A percentile compares a stretch with the other conserved stretches of the same genome.
Evolutionary conservation across 305 asterid species (phyloP).

Genomic region (Salvia sclarea): DNA sequence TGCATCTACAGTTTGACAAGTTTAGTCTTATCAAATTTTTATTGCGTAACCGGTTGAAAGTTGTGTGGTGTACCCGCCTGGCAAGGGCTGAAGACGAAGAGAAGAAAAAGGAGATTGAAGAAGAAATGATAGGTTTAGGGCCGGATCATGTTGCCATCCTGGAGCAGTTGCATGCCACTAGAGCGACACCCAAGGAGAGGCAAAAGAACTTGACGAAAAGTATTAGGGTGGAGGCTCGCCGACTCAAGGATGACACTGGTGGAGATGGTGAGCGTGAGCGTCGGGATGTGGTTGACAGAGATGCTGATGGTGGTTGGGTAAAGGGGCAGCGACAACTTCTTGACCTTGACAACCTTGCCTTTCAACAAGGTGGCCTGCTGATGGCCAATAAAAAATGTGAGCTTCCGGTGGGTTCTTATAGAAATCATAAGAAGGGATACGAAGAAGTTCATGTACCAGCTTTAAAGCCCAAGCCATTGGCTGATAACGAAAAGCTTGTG

Average conservation of each 20-base stretch:
- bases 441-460: slow-evolving; percentile 97
- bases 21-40: slow-evolving; percentile 75
- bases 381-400: slow-evolving; percentile 80
- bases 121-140: slow-evolving; percentile 81
- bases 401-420: slow-evolving; percentile 70
- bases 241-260: slow-evolving; percentile 64
- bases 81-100: slow-evolving; percentile 96
- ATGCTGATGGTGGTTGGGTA: slow-evolving; percentile 81
- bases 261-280: slow-evolving; percentile 65
- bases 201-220: slow-evolving; percentile 86
- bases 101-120: slow-evolving; percentile 73
- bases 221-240: slow-evolving; percentile 89
- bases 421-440: slow-evolving; percentile 71
- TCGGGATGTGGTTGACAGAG: slow-evolving; percentile 60
- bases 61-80: slow-evolving; percentile 91
- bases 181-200: slow-evolving; percentile 91
- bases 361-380: slow-evolving; percentile 76
- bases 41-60: slow-evolving; percentile 77
- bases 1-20: slow-evolving; percentile 81
- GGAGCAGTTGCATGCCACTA: slow-evolving; percentile 93
- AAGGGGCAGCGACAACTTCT: slow-evolving; percentile 80
- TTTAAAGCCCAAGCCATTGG: slow-evolving; percentile 71
- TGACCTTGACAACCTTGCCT: slow-evolving; percentile 77
- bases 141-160: slow-evolving; percentile 68
- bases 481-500: slow-evolving; percentile 58